Evolutionary conservation across 164 flowering plant genomes (phyloP).

Genomic region (Warburgia ugandensis): DNA sequence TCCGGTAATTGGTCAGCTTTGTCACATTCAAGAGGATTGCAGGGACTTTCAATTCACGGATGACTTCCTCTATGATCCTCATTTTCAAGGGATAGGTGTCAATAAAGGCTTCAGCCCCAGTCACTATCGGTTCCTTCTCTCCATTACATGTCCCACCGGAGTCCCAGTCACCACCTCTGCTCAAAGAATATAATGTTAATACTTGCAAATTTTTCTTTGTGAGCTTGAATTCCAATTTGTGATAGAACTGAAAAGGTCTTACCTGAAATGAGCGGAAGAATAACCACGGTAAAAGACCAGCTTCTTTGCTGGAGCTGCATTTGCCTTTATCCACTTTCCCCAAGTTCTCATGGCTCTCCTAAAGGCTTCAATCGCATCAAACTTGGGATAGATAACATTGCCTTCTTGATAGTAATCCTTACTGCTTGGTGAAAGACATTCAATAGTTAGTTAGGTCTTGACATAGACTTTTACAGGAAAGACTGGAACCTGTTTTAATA

Average conservation of each 20-base stretch:
- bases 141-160: slow-evolving; percentile 92
- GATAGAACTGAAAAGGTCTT: background rate
- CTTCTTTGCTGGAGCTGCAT: slow-evolving; percentile 43
- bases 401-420: slow-evolving; percentile 88
- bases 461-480: background rate
- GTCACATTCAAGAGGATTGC: slow-evolving; percentile 67
- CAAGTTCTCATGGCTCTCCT: slow-evolving; percentile 75
- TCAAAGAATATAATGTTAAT: background rate
- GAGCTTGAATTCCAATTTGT: background rate
- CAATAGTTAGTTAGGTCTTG: slow-evolving; percentile 1
- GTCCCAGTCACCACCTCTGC: slow-evolving; percentile 99
- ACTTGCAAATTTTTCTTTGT: background rate
- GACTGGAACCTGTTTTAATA: background rate
- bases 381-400: slow-evolving; percentile 58
- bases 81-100: slow-evolving; percentile 74
- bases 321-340: slow-evolving; percentile 71
- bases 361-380: slow-evolving; percentile 85
- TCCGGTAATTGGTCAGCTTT: slow-evolving; percentile 71
- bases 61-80: slow-evolving; percentile 79
- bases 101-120: slow-evolving; percentile 51
- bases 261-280: slow-evolving; percentile 93
- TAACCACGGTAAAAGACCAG: slow-evolving; percentile 81
- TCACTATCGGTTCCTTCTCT: slow-evolving; percentile 57
- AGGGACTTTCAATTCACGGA: slow-evolving; percentile 48
- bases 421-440: slow-evolving; percentile 36